These are phyloP conservation scores for Eutrema salsugineum DNA, from an alignment of 441 rosid genomes.

Conservation along the genomic window DNA sequence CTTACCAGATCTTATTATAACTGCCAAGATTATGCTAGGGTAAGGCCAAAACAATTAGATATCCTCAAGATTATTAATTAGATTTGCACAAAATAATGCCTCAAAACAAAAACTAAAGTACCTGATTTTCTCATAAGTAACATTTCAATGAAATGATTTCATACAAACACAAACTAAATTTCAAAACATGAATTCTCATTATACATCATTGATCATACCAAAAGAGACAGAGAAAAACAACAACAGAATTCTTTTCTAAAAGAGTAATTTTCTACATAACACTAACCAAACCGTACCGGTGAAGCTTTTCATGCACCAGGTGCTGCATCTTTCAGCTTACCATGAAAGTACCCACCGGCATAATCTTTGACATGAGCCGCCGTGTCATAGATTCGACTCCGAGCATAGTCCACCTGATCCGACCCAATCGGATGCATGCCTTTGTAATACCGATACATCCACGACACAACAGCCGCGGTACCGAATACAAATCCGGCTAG, in stretches of 20 bases:
- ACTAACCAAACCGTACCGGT: background rate
- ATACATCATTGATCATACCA: background rate
- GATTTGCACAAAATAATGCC: background rate
- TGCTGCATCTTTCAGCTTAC: slow-evolving; percentile 76
- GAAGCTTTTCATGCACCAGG: slow-evolving; percentile 64
- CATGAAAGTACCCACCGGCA: slow-evolving; percentile 73
- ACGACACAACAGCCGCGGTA: slow-evolving; percentile 39
- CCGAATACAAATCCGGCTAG: slow-evolving; percentile 50
- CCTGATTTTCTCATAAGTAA: background rate
- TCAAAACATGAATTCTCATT: background rate
- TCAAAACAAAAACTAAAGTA: background rate
- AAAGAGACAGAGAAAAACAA: background rate
- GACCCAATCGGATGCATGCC: slow-evolving; percentile 78
- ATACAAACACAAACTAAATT: background rate
- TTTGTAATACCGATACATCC: slow-evolving; percentile 62
- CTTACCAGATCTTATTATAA: background rate
- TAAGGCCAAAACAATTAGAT: background rate
- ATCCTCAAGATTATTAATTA: background rate
- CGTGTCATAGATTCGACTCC: slow-evolving; percentile 67
- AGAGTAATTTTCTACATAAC: background rate
- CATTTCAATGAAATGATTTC: no score
- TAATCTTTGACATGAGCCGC: slow-evolving; percentile 78
- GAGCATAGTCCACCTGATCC: slow-evolving; percentile 60
- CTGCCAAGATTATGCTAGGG: background rate
- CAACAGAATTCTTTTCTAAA: background rate